Conservation (phyloP, 371 early-diverging fungal genomes). For the Lichtheimia ornata region DNA sequence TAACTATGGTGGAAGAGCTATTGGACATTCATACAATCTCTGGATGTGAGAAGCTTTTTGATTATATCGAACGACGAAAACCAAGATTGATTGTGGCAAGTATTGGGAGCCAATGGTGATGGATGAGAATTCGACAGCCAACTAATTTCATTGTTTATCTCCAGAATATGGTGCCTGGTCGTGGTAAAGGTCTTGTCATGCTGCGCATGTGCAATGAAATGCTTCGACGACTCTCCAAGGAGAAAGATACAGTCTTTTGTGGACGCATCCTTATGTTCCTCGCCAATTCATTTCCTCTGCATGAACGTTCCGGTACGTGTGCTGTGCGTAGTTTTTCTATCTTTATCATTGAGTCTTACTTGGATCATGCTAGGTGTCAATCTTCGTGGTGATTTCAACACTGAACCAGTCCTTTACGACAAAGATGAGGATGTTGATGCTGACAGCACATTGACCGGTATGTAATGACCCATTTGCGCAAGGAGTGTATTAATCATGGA, state of each 20-base stretch:
- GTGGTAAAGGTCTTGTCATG: constrained; percentile 81
- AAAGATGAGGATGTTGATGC: constrained; percentile 53
- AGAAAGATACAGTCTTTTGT: constrained; percentile 77
- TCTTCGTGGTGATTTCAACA: constrained; percentile 79
- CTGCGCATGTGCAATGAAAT: constrained; percentile 85
- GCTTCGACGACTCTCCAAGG: constrained; percentile 77
- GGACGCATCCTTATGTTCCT: constrained; percentile 84
- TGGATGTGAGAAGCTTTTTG: constrained; percentile 61
- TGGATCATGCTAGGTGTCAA: constrained; percentile 63
- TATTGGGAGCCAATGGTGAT: background rate
- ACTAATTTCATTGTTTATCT: background rate
- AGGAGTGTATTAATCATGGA: background rate
- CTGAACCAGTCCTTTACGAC: constrained; percentile 61
- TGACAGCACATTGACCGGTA: constrained; percentile 38
- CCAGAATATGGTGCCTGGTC: constrained; percentile 69
- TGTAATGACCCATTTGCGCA: constrained; percentile 7
- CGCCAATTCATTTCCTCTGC: constrained; percentile 77
- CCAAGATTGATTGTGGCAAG: constrained; percentile 59
- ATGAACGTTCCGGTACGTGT: constrained; percentile 67
- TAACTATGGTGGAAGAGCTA: constrained; percentile 67
- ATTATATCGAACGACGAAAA: constrained; percentile 64
- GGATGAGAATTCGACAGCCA: background rate
- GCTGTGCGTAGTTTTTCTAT: no score
- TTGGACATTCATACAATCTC: constrained; percentile 66
- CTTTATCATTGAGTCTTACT: background rate